Evolutionary conservation across 306 rosid species (phyloP).

Genomic region (Datisca glomerata): DNA sequence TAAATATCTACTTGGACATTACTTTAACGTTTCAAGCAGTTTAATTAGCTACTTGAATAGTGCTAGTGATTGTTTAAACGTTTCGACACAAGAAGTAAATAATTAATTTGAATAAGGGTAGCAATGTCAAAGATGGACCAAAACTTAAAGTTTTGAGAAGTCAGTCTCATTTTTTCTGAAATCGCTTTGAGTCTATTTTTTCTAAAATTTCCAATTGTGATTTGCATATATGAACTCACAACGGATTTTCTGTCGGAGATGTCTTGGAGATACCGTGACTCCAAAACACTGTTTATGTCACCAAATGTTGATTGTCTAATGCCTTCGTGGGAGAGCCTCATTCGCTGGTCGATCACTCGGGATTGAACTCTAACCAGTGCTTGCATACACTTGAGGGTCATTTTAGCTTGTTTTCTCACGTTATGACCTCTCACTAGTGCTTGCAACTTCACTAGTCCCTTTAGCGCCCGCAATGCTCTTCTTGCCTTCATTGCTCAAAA

Average conservation of each 20-base stretch:
- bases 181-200: no score
- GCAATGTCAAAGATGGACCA: no score
- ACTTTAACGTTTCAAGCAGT: no score
- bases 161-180: no score
- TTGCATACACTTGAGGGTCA: slow-evolving; percentile 94
- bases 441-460: slow-evolving; percentile 89
- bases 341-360: slow-evolving; percentile 75
- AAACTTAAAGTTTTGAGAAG: no score
- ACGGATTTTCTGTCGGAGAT: slow-evolving; percentile 75
- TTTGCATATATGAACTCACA: no score
- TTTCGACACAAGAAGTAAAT: no score
- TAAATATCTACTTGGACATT: no score
- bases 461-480: slow-evolving; percentile 86
- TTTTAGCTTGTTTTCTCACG: slow-evolving; percentile 91
- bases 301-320: slow-evolving; percentile 67
- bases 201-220: no score
- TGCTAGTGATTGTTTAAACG: no score
- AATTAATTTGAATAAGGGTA: no score
- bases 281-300: slow-evolving; percentile 38
- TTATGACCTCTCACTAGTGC: slow-evolving; percentile 93
- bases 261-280: slow-evolving; percentile 35
- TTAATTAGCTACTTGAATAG: no score
- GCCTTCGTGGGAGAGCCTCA: slow-evolving; percentile 63
- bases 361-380: slow-evolving; percentile 88
- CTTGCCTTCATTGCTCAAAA: slow-evolving; percentile 46